A percentile compares a stretch with the other conserved stretches of the same genome.
Evolutionary conservation across 2,329 filamentous ascomycete species (phyloP).

Genomic region (Epichloe bromicola): DNA sequence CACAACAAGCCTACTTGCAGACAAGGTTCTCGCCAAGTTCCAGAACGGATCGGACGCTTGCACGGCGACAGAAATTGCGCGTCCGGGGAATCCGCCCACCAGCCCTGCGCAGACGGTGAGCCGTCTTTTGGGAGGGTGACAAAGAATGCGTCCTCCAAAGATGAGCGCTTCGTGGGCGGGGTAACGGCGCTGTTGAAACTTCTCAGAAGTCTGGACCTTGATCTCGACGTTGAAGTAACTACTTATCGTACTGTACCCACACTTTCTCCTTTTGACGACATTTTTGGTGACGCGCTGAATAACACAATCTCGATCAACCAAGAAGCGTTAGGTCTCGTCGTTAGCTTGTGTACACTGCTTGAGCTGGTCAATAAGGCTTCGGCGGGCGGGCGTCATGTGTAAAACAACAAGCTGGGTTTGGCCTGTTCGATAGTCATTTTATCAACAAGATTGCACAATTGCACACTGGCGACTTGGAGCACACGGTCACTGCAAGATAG

Average conservation of each 20-base stretch:
- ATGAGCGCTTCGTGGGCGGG: not conserved
- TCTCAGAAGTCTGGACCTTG: not conserved
- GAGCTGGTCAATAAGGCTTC: too few relatives aligned
- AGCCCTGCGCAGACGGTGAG: not conserved
- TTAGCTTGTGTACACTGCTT: too few relatives aligned
- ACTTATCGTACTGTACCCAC: too few relatives aligned
- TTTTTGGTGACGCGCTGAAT: too few relatives aligned
- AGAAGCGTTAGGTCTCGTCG: too few relatives aligned
- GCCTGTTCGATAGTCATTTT: not conserved
- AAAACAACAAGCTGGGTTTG: too few relatives aligned
- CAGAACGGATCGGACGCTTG: not conserved
- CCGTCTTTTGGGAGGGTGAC: not conserved
- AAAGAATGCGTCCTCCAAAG: not conserved
- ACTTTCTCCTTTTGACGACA: too few relatives aligned
- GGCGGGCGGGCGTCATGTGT: too few relatives aligned
- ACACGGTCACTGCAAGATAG: not conserved
- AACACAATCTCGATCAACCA: too few relatives aligned
- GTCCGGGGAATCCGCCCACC: not conserved
- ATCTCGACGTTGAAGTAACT: not conserved
- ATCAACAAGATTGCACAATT: not conserved
- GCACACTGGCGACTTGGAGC: not conserved
- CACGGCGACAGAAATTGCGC: not conserved
- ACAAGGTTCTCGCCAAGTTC: not conserved
- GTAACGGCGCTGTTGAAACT: not conserved
- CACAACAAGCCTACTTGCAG: not conserved